Base-by-base conservation (phyloP, 768 basidiomycete species). In the Russula earlei region DNA sequence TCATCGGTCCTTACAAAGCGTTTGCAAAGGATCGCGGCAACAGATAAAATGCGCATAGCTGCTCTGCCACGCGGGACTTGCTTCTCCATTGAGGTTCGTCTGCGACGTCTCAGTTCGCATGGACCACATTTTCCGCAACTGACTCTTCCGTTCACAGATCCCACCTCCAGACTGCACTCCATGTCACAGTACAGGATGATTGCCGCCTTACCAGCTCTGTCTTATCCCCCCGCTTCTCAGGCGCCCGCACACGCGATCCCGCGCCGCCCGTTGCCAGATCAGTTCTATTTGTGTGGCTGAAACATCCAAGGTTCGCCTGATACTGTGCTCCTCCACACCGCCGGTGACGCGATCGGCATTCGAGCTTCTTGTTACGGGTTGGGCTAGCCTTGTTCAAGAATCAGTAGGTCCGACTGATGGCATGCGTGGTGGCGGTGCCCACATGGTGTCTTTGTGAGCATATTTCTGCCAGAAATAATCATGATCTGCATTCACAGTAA, bases 211-310 rank as follows among this genome's bases (percentile, higher is more conserved):
- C 27, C 19, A 7, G 14, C 7, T 8, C 36, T 20, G 0, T 24
- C 8, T n/a, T 43, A 14, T 7, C 49, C 22, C n/a, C 33, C 25
- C 37, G 49, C 37, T 20, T 40, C 25, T 40, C 7, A 29, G 25
- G 44, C 44, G 44, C 44, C 12, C 31, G 6, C 3, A n/a, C n/a
- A 29, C 9, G 34, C 24, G 22, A 25, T 49, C 37, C 20, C 19
- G 49, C 38, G 49, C 49, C 38, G 49, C 49, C 17, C 27, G 37
- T 40, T 31, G 38, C 52, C 22, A 54, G 7, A 45, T 38, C 27
- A 20, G 27, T 17, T 52, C 19, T n/a, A 36, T 37, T 17, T 45
- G 44, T n/a, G 44, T 54, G 44, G 52, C 52, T 54, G 52, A 54
- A 54, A 54, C 52, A 17, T 22, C 19, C 36, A 22, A 25, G 19